phyloP scores from a whole-genome alignment of 139 green algal genomes.

The Choricystis sp. region DNA sequence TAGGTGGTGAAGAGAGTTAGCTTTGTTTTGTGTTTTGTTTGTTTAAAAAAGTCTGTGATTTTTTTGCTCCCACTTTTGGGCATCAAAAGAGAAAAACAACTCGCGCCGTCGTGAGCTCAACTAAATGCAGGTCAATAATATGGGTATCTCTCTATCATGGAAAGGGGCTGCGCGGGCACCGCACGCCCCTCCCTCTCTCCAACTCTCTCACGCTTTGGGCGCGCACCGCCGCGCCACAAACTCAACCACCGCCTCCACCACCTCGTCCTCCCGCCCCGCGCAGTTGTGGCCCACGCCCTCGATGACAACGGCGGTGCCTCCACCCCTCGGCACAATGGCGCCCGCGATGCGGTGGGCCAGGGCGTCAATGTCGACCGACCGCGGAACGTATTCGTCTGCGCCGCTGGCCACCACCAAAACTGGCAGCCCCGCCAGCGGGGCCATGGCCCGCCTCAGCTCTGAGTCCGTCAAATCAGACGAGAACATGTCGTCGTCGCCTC shows the following conservation, averaged over 20 bases:
- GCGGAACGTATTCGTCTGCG: slow-evolving; percentile 31
- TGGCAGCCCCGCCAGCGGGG: slow-evolving; percentile 10
- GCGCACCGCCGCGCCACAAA: no score
- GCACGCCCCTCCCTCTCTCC: no score
- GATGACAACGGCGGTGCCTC: no score
- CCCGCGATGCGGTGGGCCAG: no score
- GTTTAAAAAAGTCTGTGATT: slow-evolving; percentile 1
- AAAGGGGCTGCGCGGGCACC: neutral
- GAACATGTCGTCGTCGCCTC: slow-evolving; percentile 59
- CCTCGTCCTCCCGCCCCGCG: slow-evolving; percentile 18
- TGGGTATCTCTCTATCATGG: no score
- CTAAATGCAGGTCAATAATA: neutral
- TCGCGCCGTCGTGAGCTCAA: neutral
- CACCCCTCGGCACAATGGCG: no score
- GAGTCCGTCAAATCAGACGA: slow-evolving; percentile 13
- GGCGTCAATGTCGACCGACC: slow-evolving; percentile 1
- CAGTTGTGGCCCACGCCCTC: slow-evolving; percentile 17
- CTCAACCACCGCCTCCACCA: slow-evolving; percentile 2
- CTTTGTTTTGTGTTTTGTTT: no score
- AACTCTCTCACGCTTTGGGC: no score
- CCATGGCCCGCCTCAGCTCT: slow-evolving; percentile 7
- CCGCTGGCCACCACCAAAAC: slow-evolving; percentile 30
- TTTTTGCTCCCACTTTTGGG: neutral
- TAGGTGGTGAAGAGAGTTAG: no score
- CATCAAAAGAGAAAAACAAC: neutral